phyloP scores from a whole-genome alignment of 441 rosid species.

The Gossypium gossypioides region DNA sequence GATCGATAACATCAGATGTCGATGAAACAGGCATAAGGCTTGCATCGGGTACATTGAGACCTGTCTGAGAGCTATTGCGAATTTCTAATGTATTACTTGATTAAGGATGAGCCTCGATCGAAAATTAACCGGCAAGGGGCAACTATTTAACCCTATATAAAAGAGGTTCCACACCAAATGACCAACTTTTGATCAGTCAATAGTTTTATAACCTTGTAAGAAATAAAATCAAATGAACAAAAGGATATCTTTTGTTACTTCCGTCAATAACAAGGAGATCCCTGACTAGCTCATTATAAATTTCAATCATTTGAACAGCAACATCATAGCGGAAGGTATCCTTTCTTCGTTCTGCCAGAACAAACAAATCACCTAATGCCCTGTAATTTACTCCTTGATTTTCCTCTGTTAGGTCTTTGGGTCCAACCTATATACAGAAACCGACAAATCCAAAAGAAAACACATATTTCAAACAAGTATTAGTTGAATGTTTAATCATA shows the following conservation, averaged over 20 bases:
- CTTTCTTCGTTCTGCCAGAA: slow-evolving; percentile 70
- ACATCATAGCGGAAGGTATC: slow-evolving; percentile 64
- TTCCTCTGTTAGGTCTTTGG: slow-evolving; percentile 66
- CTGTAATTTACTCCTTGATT: slow-evolving; percentile 84
- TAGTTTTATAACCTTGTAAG: slow-evolving; percentile 9
- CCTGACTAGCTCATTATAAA: slow-evolving; percentile 91
- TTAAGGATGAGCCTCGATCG: slow-evolving; percentile 31
- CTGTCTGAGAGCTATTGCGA: slow-evolving; percentile 61
- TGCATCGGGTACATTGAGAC: slow-evolving; percentile 65
- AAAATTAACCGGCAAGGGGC: background rate
- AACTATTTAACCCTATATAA: background rate
- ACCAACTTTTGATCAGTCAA: too few species aligned
- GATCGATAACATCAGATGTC: slow-evolving; percentile 51
- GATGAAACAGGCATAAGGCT: slow-evolving; percentile 48
- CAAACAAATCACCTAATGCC: slow-evolving; percentile 79
- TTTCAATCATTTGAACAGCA: slow-evolving; percentile 95
- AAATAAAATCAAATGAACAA: slow-evolving; percentile 1
- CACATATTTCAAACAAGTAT: background rate
- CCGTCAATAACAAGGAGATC: slow-evolving; percentile 86
- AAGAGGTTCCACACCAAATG: background rate
- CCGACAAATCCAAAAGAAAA: background rate
- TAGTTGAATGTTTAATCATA: background rate
- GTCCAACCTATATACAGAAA: slow-evolving; percentile 57
- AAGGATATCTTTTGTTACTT: slow-evolving; percentile 89
- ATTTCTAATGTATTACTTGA: slow-evolving; percentile 46